A percentile compares a stretch with the other conserved stretches of the same genome.
Evolutionary conservation across 768 basidiomycete species (phyloP).

Genomic region (Plicaturopsis crispa): DNA sequence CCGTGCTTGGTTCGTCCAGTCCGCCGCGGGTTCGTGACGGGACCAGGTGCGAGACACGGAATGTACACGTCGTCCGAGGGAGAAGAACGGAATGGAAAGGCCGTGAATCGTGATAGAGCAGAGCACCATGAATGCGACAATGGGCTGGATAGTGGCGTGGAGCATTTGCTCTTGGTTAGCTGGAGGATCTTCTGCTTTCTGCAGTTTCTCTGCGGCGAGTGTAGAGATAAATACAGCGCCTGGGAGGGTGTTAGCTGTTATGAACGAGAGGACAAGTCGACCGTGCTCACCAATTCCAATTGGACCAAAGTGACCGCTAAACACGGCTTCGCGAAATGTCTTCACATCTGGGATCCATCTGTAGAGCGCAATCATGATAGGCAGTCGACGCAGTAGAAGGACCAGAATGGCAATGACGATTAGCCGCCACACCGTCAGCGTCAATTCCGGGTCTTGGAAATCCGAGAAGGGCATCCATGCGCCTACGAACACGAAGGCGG

Average conservation of each 20-base stretch:
- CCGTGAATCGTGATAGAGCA: conserved; percentile 85
- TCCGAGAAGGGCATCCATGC: conserved; percentile 93
- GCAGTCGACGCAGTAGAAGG: conserved; percentile 77
- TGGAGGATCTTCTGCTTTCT: conserved; percentile 30
- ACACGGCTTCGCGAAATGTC: conserved; percentile 87
- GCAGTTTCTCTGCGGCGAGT: conserved; percentile 59
- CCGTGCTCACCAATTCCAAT: conserved; percentile 58
- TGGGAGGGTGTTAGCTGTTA: conserved; percentile 15
- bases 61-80: conserved; percentile 87
- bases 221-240: conserved; percentile 94
- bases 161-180: conserved; percentile 57
- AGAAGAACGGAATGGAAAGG: conserved; percentile 91
- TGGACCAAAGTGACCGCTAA: conserved; percentile 93
- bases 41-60: conserved; percentile 88
- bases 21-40: conserved; percentile 62
- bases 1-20: conserved; percentile 78
- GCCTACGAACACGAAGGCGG: conserved; percentile 92
- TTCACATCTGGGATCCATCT: conserved; percentile 95
- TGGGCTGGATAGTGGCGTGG: conserved; percentile 77
- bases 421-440: conserved; percentile 78
- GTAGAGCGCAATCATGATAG: conserved; percentile 77
- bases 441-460: conserved; percentile 60
- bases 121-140: conserved; percentile 92
- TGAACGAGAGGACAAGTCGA: conserved; percentile 3
- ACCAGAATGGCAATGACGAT: conserved; percentile 77